Evolutionary conservation across 179 eudicot species (phyloP), one percentile per base, ranked within the genome.

Genomic region (Corrigiola litoralis): DNA sequence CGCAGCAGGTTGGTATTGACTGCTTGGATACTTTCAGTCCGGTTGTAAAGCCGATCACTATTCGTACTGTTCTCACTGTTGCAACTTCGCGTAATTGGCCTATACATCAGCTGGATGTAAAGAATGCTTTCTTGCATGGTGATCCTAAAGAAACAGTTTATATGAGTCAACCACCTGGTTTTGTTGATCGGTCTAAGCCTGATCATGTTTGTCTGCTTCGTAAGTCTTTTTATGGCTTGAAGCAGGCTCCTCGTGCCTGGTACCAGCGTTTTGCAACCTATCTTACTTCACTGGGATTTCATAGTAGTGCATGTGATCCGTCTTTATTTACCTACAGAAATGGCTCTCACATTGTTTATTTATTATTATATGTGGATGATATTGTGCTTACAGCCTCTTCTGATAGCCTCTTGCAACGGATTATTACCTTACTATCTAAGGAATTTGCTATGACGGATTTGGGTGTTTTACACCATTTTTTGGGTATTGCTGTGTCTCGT

Each of bases 201-300:
- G 2, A 29, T 1, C 11, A 11, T 57, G 62, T 57, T 11, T 57
- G 62, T 20, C n/a, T 6, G 2, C 45, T 57, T 1, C 13, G 17
- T 1, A 53, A 42, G 20, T 14, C 70, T 0, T 27, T 66, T 16
- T 66, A 66, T 40, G n/a, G n/a, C n/a, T n/a, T n/a, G n/a, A n/a
- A n/a, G n/a, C n/a, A n/a, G n/a, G n/a, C n/a, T n/a, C n/a, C 70
- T 16, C 40, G 61, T 1, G 70, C 61, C 2, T 66, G 61, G 61
- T 66, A 53, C 16, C 44, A 47, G 2, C 20, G 58, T 4, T 36
- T 63, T 32, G 33, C 46, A 2, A 1, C 17, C 7, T 49, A n/a
- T n/a, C 21, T 6, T 50, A 1, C 3, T 4, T 4, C 0, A 13
- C 1, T 63, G 0, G 58, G 58, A 1, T 49, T 63, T 6, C 6